Base-by-base conservation (phyloP, 1,284 basidiomycete genomes). In the Athelia psychrophila region DNA sequence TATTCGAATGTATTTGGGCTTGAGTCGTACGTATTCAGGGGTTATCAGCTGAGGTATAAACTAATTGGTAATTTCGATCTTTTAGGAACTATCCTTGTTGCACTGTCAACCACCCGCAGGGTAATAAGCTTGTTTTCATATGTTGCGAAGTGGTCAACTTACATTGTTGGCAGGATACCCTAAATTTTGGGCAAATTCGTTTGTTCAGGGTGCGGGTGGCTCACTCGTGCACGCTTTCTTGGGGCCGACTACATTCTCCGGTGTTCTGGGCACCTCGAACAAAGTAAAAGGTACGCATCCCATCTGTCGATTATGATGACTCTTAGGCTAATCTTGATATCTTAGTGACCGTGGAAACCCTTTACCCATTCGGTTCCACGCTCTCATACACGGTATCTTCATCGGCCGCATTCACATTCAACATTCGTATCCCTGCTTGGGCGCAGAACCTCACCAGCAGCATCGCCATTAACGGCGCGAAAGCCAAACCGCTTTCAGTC, bases 281-380 rank as follows among this genome's bases (percentile, higher is more conserved):
- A 42, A 61, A 5, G 66, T 72, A 6, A 56, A 65, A 61, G 67
- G 72, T 68, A 47, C 47, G 52, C 27, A 45, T 56, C 27, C 18
- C n/a, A 5, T 30, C 27, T 13, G 5, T 30, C 27, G 5, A 30
- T 30, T 30, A 30, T 13, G 5, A 30, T 13, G 27, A 13, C n/a
- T n/a, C n/a, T n/a, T n/a, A 30, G 13, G 27, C 27, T 30, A 5
- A 30, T 30, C 27, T 13, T 30, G 27, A 30, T 30, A 69, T 74
- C 13, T 57, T 64, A 20, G 70, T 66, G 20, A 58, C 50, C 13
- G 70, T 73, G 15, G 70, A 72, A 32, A 76, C 71, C 1, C 54
- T 71, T 20, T 75, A 77, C 54, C 73, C 75, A 2, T 77, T 76
- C 64, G 64, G 69, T 51, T 70, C 74, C 56, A 68, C 64, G n/a